Evolutionary conservation across 768 basidiomycete species (phyloP), one percentile per base, ranked within the genome.

Genomic region (Rhizopogon roseolus): DNA sequence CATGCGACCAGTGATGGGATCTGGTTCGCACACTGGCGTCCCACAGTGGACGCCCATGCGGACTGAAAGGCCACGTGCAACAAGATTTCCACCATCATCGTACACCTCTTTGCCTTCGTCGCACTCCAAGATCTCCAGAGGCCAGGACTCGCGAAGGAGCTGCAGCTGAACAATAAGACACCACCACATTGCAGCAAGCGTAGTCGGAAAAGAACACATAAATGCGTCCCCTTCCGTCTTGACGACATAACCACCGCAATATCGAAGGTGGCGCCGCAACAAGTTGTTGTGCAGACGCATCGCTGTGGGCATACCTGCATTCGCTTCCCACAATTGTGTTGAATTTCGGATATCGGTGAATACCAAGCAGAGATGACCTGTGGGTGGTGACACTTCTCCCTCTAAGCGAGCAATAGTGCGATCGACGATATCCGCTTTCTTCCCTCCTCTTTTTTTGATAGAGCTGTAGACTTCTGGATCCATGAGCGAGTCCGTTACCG

Each of bases 141-240:
- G 97, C 97, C 97, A 99, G 11, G 82, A 71, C 55, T 89, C 85
- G 29, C 86, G 75, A 25, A 98, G 75, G 10, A 99, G 77, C 62
- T 89, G 82, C 28, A 85, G 72, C 67, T 98, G 97, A 16, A 94
- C 89, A 29, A 81, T 84, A 63, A 97, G 75, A 60, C 87, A 88
- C 90, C 93, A 99, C 78, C 93, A 86, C 16, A 98, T 71, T 0
- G 93, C 97, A 0, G 89, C 80, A 2, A 93, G 76, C 11, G 93
- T 81, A 2, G 86, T 90, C 2, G 92, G 90, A 80, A 99, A 99
- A 19, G 96, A 93, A 50, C 94, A 94, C 90, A 99, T 95, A 76
- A 99, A 99, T 0, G 96, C 86, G 64, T 98, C 97, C 28, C 97
- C 97, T 85, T 99, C 97, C 10, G 97, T 99, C 73, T 99, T 99